Evolutionary conservation across 805 yeast species (phyloP), one percentile per base, ranked within the genome.

Genomic region (Metschnikowia continentalis): DNA sequence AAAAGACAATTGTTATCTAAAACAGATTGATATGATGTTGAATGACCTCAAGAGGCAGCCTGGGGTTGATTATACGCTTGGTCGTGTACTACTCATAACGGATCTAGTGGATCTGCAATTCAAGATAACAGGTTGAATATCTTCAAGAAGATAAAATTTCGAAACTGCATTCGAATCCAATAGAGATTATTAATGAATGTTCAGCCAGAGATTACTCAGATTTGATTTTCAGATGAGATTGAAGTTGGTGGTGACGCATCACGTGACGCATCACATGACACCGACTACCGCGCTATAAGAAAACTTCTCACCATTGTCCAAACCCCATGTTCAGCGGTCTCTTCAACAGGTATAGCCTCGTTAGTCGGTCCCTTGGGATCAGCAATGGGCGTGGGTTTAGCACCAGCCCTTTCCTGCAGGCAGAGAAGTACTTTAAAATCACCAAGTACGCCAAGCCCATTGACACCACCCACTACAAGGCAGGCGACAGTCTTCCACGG

Each of bases 401-500:
- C 35, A 43, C 48, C 33, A 32, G 49, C 23, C n/a, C 47, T 42
- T 51, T 54, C n/a, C 42, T 43, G 33, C 54, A 50, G 43, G 50
- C 50, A 35, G 76, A 72, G 53, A 72, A 71, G 60, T 74, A 66
- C 61, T 67, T 63, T 59, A 73, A 74, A 55, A 69, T 74, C 56
- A 63, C 71, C 48, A 68, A 66, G 54, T 70, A 73, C 56, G 69
- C 64, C 54, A 69, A 68, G 58, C 71, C 72, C 3, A 61, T 73
- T 10, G 72, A 72, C 46, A 66, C 65, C 45, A 62, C 64, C 46
- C 61, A 57, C 36, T 73, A 69, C 62, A 58, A 66, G 47, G 71
- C 65, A 1, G 78, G 78, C 15, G 70, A 73, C 43, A 65, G 53
- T n/a, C 56, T 67, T 13, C 68, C 69, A 15, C 33, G 30, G 23